A percentile compares a stretch with the other conserved stretches of the same genome.
phyloP scores from a whole-genome alignment of 2,329 filamentous ascomycete species.

The Lachnellula arida region DNA sequence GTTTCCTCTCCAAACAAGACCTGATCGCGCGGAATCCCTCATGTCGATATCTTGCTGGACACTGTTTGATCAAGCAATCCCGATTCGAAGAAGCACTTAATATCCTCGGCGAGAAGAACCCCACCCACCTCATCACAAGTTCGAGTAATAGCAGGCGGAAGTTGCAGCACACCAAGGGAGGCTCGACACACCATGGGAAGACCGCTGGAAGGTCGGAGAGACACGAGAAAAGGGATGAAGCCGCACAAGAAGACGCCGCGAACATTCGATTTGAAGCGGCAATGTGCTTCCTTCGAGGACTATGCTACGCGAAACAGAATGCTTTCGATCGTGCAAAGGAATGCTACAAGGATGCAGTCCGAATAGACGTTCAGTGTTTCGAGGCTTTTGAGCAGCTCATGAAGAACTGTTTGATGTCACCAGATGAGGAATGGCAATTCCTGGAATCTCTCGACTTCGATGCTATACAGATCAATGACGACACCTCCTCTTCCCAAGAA shows the following conservation, averaged over 20 bases:
- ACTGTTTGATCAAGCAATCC: constrained; percentile 90
- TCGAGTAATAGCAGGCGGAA: constrained; percentile 63
- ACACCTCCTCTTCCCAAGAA: constrained; percentile 69
- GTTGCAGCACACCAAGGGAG: constrained; percentile 59
- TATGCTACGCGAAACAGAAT: constrained; percentile 96
- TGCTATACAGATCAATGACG: constrained; percentile 62
- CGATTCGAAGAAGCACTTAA: constrained; percentile 84
- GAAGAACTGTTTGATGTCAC: constrained; percentile 87
- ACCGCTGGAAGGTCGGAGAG: constrained; percentile 29
- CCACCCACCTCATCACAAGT: constrained; percentile 76
- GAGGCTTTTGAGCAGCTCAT: constrained; percentile 98
- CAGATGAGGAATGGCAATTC: constrained; percentile 67
- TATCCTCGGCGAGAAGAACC: constrained; percentile 87
- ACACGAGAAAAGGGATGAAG: constrained; percentile 26
- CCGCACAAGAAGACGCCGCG: constrained; percentile 57
- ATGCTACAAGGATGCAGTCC: constrained; percentile 95
- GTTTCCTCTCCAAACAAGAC: constrained; percentile 79
- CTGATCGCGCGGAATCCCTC: constrained; percentile 76
- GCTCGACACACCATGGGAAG: constrained; percentile 44
- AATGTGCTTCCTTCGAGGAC: constrained; percentile 92
- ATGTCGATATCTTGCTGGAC: constrained; percentile 86
- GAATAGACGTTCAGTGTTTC: constrained; percentile 96
- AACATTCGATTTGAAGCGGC: constrained; percentile 87
- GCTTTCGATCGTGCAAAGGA: constrained; percentile 96
- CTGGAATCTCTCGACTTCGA: constrained; percentile 81